phyloP scores from a whole-genome alignment of 345 rosid genomes.

The Clausena lansium region DNA sequence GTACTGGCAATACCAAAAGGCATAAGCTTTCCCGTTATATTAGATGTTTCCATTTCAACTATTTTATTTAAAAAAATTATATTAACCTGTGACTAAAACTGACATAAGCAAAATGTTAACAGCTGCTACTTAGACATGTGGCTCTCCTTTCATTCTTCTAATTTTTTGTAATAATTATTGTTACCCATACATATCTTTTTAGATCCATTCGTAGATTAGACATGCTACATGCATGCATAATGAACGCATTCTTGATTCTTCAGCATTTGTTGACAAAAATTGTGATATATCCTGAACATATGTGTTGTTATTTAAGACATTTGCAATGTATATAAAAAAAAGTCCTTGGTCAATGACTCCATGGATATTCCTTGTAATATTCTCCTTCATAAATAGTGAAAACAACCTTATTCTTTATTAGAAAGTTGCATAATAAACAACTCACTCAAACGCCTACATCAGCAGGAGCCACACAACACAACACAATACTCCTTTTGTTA shows the following conservation, averaged over 20 bases:
- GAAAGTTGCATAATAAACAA: background rate
- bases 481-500: background rate
- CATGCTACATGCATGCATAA: background rate
- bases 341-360: background rate
- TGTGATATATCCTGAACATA: background rate
- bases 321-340: background rate
- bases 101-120: background rate
- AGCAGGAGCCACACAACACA: background rate
- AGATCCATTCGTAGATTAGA: background rate
- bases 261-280: background rate
- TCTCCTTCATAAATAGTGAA: background rate
- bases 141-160: background rate
- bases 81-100: background rate
- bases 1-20: background rate
- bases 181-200: background rate
- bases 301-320: background rate
- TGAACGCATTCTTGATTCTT: background rate
- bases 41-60: background rate
- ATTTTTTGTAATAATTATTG: background rate
- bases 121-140: background rate
- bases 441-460: background rate
- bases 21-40: background rate
- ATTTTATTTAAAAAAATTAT: no score
- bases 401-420: background rate
- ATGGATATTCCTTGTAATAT: slow-evolving; percentile 1